Percentiles rank a stretch among this genome's conserved stretches.
Evolutionary conservation across 495 filamentous ascomycete genomes (phyloP).

Genomic region (Alectoria sarmentosa): DNA sequence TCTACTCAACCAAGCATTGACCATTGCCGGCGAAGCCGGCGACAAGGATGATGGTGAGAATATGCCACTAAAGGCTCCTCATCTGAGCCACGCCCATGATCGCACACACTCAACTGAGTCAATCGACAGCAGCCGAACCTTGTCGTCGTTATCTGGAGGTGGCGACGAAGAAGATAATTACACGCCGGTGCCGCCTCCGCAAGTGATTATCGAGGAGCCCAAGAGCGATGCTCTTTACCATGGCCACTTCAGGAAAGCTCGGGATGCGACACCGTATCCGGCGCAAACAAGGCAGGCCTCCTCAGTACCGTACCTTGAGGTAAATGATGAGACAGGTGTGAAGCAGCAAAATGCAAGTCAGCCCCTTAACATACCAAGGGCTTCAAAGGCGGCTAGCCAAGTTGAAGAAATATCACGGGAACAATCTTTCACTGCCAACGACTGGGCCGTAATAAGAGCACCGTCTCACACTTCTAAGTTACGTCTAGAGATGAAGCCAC

Average conservation of each 20-base stretch:
- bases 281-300: conserved; percentile 10
- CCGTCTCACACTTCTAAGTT: conserved; percentile 17
- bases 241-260: conserved; percentile 11
- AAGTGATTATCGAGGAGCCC: conserved; percentile 10
- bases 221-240: conserved; percentile 3
- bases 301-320: neutral
- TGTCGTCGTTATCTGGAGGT: conserved; percentile 15
- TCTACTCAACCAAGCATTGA: conserved; percentile 41
- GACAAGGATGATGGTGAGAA: conserved; percentile 23
- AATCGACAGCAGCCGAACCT: conserved; percentile 20
- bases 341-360: neutral
- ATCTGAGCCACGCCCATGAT: conserved; percentile 9
- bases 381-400: neutral
- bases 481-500: conserved; percentile 18
- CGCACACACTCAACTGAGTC: conserved; percentile 17
- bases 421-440: conserved; percentile 6
- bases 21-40: conserved; percentile 35
- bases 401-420: neutral
- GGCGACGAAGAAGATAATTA: conserved; percentile 22
- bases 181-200: conserved; percentile 9
- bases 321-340: neutral
- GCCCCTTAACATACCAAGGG: conserved; percentile 3
- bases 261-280: conserved; percentile 17
- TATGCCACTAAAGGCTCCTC: neutral
- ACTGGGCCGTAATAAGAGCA: conserved; percentile 18